Evolutionary conservation across 495 filamentous ascomycete genomes (phyloP).

Genomic region (Pyronema omphalodes): DNA sequence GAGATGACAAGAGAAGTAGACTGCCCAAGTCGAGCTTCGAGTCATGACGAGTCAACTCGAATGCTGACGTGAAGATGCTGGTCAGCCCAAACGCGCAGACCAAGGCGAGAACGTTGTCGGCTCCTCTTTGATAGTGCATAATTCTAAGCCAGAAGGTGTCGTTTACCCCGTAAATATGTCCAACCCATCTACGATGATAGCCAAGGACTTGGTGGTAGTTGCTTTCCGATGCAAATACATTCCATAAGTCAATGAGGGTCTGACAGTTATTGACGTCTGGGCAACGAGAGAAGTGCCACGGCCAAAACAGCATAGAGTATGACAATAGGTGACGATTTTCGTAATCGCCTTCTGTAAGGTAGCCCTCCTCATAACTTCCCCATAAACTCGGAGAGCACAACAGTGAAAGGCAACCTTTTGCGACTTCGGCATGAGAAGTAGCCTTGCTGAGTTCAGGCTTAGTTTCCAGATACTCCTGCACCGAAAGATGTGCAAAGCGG

Average conservation of each 20-base stretch:
- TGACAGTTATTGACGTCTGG: not conserved
- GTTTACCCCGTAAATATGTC: not conserved
- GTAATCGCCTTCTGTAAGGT: not conserved
- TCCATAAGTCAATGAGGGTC: not conserved
- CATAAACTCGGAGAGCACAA: not conserved
- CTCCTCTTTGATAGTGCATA: not conserved
- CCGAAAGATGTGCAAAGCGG: too few relatives aligned
- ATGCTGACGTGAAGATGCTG: not conserved
- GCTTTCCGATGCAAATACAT: not conserved
- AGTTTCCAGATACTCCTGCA: too few relatives aligned
- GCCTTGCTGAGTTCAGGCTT: too few relatives aligned
- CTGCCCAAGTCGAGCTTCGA: not conserved
- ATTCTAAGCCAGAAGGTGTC: not conserved
- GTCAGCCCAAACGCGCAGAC: not conserved
- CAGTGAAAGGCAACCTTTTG: not conserved
- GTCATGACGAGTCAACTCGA: not conserved
- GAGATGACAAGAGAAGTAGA: not conserved
- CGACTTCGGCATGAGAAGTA: too few relatives aligned
- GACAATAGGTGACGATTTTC: not conserved
- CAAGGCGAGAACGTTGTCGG: not conserved
- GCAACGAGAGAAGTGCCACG: conserved; percentile 4
- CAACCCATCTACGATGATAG: not conserved
- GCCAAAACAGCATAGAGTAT: conserved; percentile 2
- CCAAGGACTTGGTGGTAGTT: not conserved
- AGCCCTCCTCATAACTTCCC: not conserved